Evolutionary conservation across 139 green algal species (phyloP).

Genomic region (Ettlia oleoabundans): DNA sequence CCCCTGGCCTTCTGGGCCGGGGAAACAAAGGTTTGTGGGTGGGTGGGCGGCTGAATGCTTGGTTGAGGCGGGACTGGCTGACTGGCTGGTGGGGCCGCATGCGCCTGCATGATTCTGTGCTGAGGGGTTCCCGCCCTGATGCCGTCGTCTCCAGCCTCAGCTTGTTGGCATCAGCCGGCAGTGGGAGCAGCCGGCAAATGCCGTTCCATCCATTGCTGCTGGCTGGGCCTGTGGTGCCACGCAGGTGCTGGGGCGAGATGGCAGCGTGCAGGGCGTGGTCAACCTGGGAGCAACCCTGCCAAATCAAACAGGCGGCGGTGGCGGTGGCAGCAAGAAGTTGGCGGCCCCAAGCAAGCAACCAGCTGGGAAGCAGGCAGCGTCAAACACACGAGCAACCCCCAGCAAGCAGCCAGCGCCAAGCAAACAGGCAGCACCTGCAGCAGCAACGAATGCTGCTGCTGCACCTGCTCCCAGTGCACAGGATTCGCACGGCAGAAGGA

Average conservation of each 20-base stretch:
- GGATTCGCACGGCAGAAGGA: background rate
- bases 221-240: background rate
- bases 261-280: constrained; percentile 4
- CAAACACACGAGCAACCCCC: background rate
- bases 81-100: too few relatives aligned
- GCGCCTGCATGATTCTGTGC: too few relatives aligned
- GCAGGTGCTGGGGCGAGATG: constrained; percentile 5
- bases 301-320: background rate
- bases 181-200: too few relatives aligned
- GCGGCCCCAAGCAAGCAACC: background rate
- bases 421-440: background rate
- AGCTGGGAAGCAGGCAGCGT: background rate
- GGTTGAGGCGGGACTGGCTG: background rate
- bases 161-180: too few relatives aligned
- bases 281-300: background rate
- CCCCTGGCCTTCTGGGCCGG: constrained; percentile 32
- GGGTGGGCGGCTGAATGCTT: too few relatives aligned
- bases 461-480: background rate
- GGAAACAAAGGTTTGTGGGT: too few relatives aligned
- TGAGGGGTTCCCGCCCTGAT: too few relatives aligned
- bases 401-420: too few relatives aligned
- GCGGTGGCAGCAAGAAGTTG: background rate
- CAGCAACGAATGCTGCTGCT: background rate
- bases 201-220: background rate
- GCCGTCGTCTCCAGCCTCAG: too few relatives aligned